These are phyloP conservation scores for Aspergillus arachidicola DNA, from an alignment of 2,329 filamentous ascomycete genomes.

Conservation along the genomic window DNA sequence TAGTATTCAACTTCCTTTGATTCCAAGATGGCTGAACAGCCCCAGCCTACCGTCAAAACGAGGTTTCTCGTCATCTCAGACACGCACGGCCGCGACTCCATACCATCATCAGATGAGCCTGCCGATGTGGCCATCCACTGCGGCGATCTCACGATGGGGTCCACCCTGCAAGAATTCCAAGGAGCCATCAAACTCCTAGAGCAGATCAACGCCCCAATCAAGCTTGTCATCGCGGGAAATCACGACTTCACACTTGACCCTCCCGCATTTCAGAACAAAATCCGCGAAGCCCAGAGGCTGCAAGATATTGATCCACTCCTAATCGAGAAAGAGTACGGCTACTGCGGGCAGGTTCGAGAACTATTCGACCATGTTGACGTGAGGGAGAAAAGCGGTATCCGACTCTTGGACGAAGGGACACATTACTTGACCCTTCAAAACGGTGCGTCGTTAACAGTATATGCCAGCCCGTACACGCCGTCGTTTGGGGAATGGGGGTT, in stretches of 20 bases:
- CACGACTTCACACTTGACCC: constrained; percentile 54
- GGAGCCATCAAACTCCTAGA: constrained; percentile 48
- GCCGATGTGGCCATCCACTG: constrained; percentile 57
- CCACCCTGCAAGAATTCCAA: constrained; percentile 45
- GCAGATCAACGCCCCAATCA: constrained; percentile 51
- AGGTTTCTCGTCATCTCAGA: constrained; percentile 51
- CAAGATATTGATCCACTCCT: constrained; percentile 27
- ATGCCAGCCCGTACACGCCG: constrained; percentile 58
- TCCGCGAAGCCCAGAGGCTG: constrained; percentile 28
- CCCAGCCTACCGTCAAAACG: constrained; percentile 37
- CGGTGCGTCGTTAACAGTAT: constrained; percentile 53
- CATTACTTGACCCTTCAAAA: constrained; percentile 53
- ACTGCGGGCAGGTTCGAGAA: constrained; percentile 37
- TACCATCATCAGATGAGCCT: constrained; percentile 26
- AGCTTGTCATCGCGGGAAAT: constrained; percentile 59
- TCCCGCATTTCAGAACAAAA: constrained; percentile 38
- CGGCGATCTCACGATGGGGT: constrained; percentile 54
- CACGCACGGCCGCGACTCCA: constrained; percentile 42
- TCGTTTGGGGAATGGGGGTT: constrained; percentile 53
- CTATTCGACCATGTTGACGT: constrained; percentile 42
- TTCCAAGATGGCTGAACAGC: not conserved
- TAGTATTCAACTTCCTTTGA: not conserved
- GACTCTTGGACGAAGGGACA: constrained; percentile 55
- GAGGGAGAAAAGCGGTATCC: constrained; percentile 41
- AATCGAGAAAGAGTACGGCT: constrained; percentile 44